Conservation (phyloP, 352 stramenopile genomes). For the Globisporangium acanthophoron region DNA sequence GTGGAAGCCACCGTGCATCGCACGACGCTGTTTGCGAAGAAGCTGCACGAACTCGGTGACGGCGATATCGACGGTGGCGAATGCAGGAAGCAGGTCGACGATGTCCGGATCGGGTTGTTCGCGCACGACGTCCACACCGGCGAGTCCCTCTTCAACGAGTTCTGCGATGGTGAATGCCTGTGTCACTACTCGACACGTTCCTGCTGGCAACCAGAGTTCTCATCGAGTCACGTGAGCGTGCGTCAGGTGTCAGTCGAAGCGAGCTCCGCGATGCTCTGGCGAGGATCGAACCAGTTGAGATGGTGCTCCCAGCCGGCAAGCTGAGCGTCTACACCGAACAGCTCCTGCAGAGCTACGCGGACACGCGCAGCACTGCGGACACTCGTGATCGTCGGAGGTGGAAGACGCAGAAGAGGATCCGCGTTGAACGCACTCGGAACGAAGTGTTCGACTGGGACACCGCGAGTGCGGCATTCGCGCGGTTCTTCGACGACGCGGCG, state of each 20-base stretch:
- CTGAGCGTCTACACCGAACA: slow-evolving; percentile 39
- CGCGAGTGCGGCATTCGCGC: background rate
- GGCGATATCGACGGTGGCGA: background rate
- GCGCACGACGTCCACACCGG: background rate
- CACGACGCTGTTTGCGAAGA: slow-evolving; percentile 28
- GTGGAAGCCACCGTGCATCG: slow-evolving; percentile 31
- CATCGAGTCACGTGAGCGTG: background rate
- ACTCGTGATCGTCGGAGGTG: background rate
- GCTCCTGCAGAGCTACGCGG: slow-evolving; percentile 25
- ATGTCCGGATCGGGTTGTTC: background rate
- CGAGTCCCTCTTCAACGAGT: background rate
- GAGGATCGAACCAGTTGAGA: slow-evolving; percentile 34
- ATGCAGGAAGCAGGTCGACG: background rate
- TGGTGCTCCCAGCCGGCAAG: slow-evolving; percentile 27
- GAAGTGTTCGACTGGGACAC: background rate
- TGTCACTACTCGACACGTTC: no score
- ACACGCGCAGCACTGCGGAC: background rate
- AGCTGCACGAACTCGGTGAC: slow-evolving; percentile 24
- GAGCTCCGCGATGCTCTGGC: slow-evolving; percentile 9
- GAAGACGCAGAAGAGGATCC: background rate
- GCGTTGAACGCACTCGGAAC: background rate
- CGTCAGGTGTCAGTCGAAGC: background rate
- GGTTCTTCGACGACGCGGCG: background rate
- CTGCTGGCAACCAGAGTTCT: background rate
- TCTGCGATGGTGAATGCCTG: background rate